A percentile compares a stretch with the other conserved stretches of the same genome.
These are phyloP conservation scores for Metschnikowia hibisci DNA, from an alignment of 805 yeast genomes.

Conservation along the genomic window DNA sequence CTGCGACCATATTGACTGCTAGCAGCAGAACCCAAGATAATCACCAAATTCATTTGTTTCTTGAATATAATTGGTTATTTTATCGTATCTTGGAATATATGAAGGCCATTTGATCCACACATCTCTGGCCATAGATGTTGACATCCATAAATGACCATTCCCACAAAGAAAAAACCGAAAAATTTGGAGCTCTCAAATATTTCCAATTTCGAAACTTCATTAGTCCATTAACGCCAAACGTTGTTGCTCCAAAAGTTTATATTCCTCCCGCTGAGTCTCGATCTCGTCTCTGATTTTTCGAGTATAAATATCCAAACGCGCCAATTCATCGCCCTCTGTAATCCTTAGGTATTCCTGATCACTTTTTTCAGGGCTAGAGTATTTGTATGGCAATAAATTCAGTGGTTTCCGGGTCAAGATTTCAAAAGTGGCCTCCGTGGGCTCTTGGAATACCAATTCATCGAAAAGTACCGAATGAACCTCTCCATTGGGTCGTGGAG, in stretches of 20 bases:
- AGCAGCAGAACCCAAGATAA: too few species aligned
- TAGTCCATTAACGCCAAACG: slow-evolving; percentile 36
- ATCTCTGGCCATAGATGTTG: too few species aligned
- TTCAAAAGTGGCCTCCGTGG: slow-evolving; percentile 85
- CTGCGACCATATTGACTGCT: too few species aligned
- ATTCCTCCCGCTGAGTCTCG: slow-evolving; percentile 38
- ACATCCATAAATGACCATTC: too few species aligned
- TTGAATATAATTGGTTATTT: too few species aligned
- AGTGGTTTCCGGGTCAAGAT: slow-evolving; percentile 66
- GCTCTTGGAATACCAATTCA: slow-evolving; percentile 92
- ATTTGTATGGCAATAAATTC: slow-evolving; percentile 44
- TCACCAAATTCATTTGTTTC: too few species aligned
- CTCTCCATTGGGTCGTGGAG: slow-evolving; percentile 39
- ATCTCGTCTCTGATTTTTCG: slow-evolving; percentile 38
- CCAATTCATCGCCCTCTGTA: slow-evolving; percentile 40
- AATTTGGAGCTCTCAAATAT: too few species aligned
- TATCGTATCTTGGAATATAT: too few species aligned
- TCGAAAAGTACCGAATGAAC: slow-evolving; percentile 59
- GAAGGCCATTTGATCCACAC: too few species aligned
- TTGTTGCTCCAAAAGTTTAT: slow-evolving; percentile 40
- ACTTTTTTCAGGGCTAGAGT: slow-evolving; percentile 30
- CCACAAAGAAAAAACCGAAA: too few species aligned
- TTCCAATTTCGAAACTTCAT: too few species aligned
- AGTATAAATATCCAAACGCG: slow-evolving; percentile 37
- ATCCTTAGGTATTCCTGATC: slow-evolving; percentile 41